Evolutionary conservation across 2,329 filamentous ascomycete species (phyloP).

Genomic region (Trichoderma simmonsii): DNA sequence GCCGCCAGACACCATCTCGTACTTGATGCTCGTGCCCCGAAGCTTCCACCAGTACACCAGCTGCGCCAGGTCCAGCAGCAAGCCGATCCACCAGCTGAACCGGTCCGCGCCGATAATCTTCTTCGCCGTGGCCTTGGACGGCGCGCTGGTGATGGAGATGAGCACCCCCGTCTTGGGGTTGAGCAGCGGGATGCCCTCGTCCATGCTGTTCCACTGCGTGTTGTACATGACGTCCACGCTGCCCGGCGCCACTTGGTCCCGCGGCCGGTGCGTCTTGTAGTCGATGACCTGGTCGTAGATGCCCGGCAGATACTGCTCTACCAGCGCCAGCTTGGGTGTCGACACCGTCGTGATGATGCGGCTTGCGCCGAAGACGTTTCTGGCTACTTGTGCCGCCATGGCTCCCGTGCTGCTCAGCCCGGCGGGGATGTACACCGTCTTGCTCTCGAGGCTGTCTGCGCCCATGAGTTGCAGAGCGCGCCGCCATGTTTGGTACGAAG

Average conservation of each 20-base stretch:
- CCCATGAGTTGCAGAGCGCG: conserved; percentile 38
- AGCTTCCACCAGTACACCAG: conserved; percentile 42
- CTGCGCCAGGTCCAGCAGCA: conserved; percentile 36
- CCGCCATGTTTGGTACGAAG: conserved; percentile 43
- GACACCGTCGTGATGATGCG: conserved; percentile 52
- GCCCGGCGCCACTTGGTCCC: conserved; percentile 36
- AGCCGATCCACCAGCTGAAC: conserved; percentile 39
- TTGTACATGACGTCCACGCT: conserved; percentile 51
- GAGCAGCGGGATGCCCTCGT: conserved; percentile 38
- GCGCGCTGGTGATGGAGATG: conserved; percentile 40
- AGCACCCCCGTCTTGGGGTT: conserved; percentile 38
- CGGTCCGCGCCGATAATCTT: conserved; percentile 31
- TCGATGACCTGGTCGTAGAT: conserved; percentile 51
- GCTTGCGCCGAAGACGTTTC: conserved; percentile 46
- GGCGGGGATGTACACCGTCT: conserved; percentile 50
- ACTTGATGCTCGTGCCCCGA: conserved; percentile 42
- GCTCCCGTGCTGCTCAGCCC: conserved; percentile 49
- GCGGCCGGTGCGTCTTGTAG: conserved; percentile 44
- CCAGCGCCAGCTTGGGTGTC: conserved; percentile 47
- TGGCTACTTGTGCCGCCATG: conserved; percentile 47
- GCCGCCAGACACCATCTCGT: conserved; percentile 46
- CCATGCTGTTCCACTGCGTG: conserved; percentile 42
- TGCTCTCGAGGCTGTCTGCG: conserved; percentile 42
- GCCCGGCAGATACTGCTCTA: conserved; percentile 40
- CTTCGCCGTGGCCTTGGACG: conserved; percentile 30